Base-by-base conservation (phyloP, 257 asterid genomes). In the Solanum habrochaites region DNA sequence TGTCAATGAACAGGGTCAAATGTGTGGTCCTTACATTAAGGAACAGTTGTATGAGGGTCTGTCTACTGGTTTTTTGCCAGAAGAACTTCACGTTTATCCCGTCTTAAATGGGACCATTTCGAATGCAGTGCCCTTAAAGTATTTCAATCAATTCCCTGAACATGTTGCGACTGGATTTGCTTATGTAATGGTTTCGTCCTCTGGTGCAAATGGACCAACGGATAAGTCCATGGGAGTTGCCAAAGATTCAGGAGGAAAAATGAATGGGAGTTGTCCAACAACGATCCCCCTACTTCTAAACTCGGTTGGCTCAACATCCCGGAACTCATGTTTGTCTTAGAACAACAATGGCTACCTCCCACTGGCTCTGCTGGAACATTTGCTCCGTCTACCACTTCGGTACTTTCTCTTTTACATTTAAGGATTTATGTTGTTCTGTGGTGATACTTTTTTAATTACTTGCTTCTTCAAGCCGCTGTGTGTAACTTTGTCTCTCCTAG, bases 21-120 rank as follows among this genome's bases (percentile, higher is more conserved):
- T 97, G 98, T 95, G 98, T 73, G 99, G 99, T 67, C 99, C 99
- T 32, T 97, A 97, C 89, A 94, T 96, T 72, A 94, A 94, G 86
- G 94, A 94, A 81, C 99, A 95, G 86, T 86, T 97, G 72, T 93
- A 89, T 85, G 98, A 95, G 89, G 99, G 99, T 52, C 88, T 97
- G 58, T 80, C 92, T 4, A 93, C 96, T 86, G 98, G 98, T 72
- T 97, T 95, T 88, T 88, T 97, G 90, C 99, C 99, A 1, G 93
- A 89, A 64, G 97, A 93, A 85, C 93, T 97, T 45, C 94, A 87
- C 15, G 96, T 97, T 18, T 97, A 95, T 90, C 99, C 99, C 8
- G 87, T 97, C 78, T 69, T 92, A 66, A 94, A 93, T 47, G 97
- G 98, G 52, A 87, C 90, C 81, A 87, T 93, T 47, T 90, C 90